A percentile compares a stretch with the other conserved stretches of the same genome.
Conservation (phyloP, 768 basidiomycete species). For the Amanita inopinata region DNA sequence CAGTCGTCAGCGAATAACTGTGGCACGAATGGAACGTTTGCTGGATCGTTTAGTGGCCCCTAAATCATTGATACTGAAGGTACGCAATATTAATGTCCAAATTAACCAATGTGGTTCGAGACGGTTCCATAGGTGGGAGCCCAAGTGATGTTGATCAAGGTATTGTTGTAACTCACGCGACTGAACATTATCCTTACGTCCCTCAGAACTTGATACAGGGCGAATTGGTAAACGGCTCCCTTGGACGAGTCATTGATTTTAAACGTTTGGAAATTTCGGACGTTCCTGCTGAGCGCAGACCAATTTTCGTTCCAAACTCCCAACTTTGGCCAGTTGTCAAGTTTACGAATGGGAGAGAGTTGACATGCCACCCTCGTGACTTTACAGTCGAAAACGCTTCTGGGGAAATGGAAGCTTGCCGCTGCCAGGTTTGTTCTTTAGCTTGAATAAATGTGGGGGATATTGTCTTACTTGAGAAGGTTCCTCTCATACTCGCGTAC, state of each 20-base stretch:
- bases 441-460: background rate
- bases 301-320: slow-evolving; percentile 10
- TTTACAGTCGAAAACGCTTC: slow-evolving; percentile 57
- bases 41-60: slow-evolving; percentile 57
- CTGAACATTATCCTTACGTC: slow-evolving; percentile 2
- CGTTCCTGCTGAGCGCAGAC: background rate
- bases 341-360: slow-evolving; percentile 38
- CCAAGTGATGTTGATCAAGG: slow-evolving; percentile 82
- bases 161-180: slow-evolving; percentile 11
- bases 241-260: slow-evolving; percentile 47
- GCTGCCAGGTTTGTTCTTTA: slow-evolving; percentile 38
- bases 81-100: slow-evolving; percentile 12
- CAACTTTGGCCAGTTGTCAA: slow-evolving; percentile 48
- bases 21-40: slow-evolving; percentile 30
- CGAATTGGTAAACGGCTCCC: slow-evolving; percentile 58
- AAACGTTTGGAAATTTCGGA: slow-evolving; percentile 18
- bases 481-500: slow-evolving; percentile 81
- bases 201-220: slow-evolving; percentile 61
- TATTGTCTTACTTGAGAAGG: slow-evolving; percentile 21
- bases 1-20: slow-evolving; percentile 24
- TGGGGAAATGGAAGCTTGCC: slow-evolving; percentile 48
- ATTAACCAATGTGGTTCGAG: background rate
- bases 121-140: slow-evolving; percentile 46
- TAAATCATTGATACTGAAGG: slow-evolving; percentile 37
- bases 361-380: slow-evolving; percentile 43